phyloP scores from a whole-genome alignment of 345 rosid genomes.

The Isatis tinctoria region DNA sequence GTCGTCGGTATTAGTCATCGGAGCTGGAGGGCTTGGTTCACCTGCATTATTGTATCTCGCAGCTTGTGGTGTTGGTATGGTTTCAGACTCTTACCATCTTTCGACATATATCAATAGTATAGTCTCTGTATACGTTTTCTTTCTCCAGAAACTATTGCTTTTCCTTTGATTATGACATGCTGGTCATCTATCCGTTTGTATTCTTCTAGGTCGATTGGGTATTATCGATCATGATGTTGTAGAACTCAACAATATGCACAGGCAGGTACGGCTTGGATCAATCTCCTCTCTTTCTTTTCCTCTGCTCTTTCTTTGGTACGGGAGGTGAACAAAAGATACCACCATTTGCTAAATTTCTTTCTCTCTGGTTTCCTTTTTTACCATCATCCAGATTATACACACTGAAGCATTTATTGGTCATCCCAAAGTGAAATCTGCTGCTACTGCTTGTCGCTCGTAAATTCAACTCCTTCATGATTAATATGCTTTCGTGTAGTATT shows the following conservation, averaged over 20 bases:
- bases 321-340: neutral
- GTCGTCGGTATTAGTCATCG: constrained; percentile 77
- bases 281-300: neutral
- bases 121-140: neutral
- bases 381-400: constrained; percentile 70
- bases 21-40: constrained; percentile 97
- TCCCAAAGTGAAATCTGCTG: constrained; percentile 89
- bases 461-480: constrained; percentile 13
- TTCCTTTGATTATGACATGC: neutral
- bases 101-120: neutral
- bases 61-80: constrained; percentile 83
- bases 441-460: constrained; percentile 80
- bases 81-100: neutral
- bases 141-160: neutral
- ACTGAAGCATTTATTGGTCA: constrained; percentile 88
- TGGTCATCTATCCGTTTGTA: neutral
- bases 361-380: neutral
- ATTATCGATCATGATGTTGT: constrained; percentile 93
- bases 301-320: constrained; percentile 8
- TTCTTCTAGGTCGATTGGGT: constrained; percentile 67
- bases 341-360: neutral
- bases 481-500: neutral
- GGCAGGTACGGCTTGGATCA: constrained; percentile 59
- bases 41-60: constrained; percentile 88
- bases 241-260: constrained; percentile 95